phyloP scores from a whole-genome alignment of 768 basidiomycete species.

The Psilocybe cubensis region DNA sequence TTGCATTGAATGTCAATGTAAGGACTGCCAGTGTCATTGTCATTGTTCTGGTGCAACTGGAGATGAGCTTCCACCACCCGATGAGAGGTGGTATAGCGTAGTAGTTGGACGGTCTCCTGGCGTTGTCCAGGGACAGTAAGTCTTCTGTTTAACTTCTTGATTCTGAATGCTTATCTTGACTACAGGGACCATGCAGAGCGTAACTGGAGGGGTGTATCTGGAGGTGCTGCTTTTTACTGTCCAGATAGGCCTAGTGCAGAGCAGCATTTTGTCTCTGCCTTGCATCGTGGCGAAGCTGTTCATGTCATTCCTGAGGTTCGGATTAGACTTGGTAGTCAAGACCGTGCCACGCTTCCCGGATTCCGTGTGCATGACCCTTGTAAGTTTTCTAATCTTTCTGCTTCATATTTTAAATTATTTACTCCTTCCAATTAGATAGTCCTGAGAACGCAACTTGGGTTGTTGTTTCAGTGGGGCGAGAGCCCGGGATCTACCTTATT shows the following conservation, averaged over 20 bases:
- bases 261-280: neutral
- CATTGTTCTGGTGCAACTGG: neutral
- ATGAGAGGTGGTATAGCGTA: neutral
- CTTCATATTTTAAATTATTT: neutral
- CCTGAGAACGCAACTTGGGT: neutral
- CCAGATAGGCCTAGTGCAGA: neutral
- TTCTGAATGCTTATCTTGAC: too few relatives aligned
- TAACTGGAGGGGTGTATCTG: too few relatives aligned
- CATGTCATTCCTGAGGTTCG: neutral
- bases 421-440: neutral
- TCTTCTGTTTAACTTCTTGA: too few relatives aligned
- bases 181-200: too few relatives aligned
- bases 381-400: neutral
- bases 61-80: neutral
- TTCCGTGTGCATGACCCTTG: neutral
- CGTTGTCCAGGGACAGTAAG: neutral
- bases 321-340: neutral
- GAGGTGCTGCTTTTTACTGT: neutral
- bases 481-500: neutral
- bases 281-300: neutral
- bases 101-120: neutral
- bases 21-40: neutral
- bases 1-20: neutral
- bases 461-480: neutral
- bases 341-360: neutral